Percentiles rank a stretch among this genome's conserved stretches.
Evolutionary conservation across 2,329 filamentous ascomycete genomes (phyloP).

Genomic region (Aureobasidium sp.): DNA sequence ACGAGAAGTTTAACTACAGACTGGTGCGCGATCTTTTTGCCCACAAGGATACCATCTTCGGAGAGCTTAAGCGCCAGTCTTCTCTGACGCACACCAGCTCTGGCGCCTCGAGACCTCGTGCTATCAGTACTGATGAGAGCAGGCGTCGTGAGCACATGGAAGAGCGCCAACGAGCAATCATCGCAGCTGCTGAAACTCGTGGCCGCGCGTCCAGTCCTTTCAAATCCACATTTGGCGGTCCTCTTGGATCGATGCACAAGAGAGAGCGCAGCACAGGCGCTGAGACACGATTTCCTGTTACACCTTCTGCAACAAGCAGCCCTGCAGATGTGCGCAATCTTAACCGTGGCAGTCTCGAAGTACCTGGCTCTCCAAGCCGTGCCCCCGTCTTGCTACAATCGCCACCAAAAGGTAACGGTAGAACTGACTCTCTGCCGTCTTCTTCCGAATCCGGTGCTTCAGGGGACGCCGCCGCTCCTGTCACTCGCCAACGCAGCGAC

Average conservation of each 20-base stretch:
- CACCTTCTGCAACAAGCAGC: conserved; percentile 45
- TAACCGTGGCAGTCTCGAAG: conserved; percentile 65
- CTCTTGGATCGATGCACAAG: conserved; percentile 47
- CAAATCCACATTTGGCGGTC: conserved; percentile 17
- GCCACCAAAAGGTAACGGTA: conserved; percentile 10
- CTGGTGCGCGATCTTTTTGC: conserved; percentile 86
- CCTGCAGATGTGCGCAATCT: conserved; percentile 36
- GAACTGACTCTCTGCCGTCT: conserved; percentile 2
- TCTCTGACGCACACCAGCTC: conserved; percentile 60
- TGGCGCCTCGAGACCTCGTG: conserved; percentile 58
- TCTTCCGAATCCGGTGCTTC: background rate
- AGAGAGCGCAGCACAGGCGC: conserved; percentile 67
- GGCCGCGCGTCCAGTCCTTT: conserved; percentile 36
- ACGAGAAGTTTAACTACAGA: conserved; percentile 87
- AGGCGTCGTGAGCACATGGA: conserved; percentile 92
- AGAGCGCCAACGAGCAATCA: conserved; percentile 77
- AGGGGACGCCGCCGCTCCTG: conserved; percentile 26
- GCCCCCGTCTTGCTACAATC: conserved; percentile 13
- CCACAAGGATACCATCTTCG: conserved; percentile 93
- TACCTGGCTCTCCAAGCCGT: conserved; percentile 52
- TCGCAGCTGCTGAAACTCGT: conserved; percentile 47
- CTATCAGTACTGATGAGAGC: conserved; percentile 91
- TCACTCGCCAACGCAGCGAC: conserved; percentile 20
- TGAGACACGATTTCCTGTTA: conserved; percentile 75
- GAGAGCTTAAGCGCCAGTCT: conserved; percentile 87